Percentiles rank a stretch among this genome's conserved stretches.
Evolutionary conservation across 352 stramenopile species (phyloP).

Genomic region (Pythium apleroticum): DNA sequence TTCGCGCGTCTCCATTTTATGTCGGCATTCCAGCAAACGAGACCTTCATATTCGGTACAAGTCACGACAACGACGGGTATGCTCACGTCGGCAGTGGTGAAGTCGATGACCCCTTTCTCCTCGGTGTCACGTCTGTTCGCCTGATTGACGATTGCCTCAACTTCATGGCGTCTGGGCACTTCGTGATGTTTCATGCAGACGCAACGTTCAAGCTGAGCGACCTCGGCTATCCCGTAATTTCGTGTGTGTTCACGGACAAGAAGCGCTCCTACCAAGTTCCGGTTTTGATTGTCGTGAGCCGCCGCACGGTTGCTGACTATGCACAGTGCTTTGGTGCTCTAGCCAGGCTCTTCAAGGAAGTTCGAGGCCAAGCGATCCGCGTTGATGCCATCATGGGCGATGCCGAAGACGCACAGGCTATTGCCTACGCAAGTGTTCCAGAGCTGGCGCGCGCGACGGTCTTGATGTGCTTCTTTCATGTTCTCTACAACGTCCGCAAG

Average conservation of each 20-base stretch:
- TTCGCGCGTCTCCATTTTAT: neutral
- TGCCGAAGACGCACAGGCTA: conserved; percentile 9
- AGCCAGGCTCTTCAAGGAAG: conserved; percentile 1
- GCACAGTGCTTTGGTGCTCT: conserved; percentile 2
- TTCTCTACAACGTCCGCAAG: conserved; percentile 11
- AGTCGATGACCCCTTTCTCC: neutral
- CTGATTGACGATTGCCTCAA: conserved; percentile 5
- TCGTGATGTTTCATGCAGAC: conserved; percentile 9
- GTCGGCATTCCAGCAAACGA: conserved; percentile 1
- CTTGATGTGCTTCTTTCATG: conserved; percentile 16
- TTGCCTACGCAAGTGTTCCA: neutral
- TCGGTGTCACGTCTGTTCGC: neutral
- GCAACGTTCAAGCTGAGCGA: conserved; percentile 6
- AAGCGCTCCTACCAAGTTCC: neutral
- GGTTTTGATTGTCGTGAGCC: conserved; percentile 6
- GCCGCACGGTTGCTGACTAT: neutral
- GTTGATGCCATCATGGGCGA: conserved; percentile 4
- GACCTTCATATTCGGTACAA: conserved; percentile 6
- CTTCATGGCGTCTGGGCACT: neutral
- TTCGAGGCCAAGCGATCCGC: neutral
- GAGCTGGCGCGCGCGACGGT: neutral
- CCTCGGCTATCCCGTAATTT: neutral
- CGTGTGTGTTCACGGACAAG: conserved; percentile 9
- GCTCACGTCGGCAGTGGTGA: neutral
- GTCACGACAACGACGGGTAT: neutral